These are phyloP conservation scores for Aureobasidium pullulans DNA, from an alignment of 2,329 filamentous ascomycete species.

Conservation along the genomic window DNA sequence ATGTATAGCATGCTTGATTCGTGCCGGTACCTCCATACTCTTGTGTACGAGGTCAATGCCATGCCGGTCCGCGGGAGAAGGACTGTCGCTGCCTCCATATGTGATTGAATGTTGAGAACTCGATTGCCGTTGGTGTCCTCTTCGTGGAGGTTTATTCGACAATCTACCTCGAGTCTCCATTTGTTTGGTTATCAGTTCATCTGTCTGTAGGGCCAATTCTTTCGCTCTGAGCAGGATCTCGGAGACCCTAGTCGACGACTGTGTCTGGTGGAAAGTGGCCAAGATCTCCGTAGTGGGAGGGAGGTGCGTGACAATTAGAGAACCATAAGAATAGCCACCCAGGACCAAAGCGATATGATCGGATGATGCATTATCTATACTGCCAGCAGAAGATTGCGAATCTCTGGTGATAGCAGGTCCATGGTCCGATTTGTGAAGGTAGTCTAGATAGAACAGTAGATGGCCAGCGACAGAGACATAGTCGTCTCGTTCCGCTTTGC, in stretches of 20 bases:
- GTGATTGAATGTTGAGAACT: slow-evolving; percentile 24
- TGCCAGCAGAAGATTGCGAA: background rate
- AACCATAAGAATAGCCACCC: slow-evolving; percentile 86
- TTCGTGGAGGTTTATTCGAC: slow-evolving; percentile 20
- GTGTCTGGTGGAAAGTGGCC: slow-evolving; percentile 48
- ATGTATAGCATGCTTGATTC: slow-evolving; percentile 22
- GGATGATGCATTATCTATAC: background rate
- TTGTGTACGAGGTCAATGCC: slow-evolving; percentile 14
- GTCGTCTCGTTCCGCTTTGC: slow-evolving; percentile 70
- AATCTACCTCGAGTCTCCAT: slow-evolving; percentile 27
- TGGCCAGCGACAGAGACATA: slow-evolving; percentile 80
- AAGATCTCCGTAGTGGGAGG: slow-evolving; percentile 54
- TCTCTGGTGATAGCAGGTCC: background rate
- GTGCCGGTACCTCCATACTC: slow-evolving; percentile 22
- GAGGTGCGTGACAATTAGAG: slow-evolving; percentile 68
- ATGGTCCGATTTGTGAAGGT: background rate
- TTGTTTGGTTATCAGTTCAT: slow-evolving; percentile 19
- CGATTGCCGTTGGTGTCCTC: background rate
- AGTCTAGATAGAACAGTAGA: slow-evolving; percentile 59
- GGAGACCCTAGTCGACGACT: slow-evolving; percentile 50
- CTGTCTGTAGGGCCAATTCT: slow-evolving; percentile 57
- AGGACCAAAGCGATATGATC: slow-evolving; percentile 45
- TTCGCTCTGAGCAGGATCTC: slow-evolving; percentile 65
- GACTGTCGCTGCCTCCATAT: slow-evolving; percentile 36
- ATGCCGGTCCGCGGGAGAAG: background rate